These are phyloP conservation scores for Rhizophlyctis rosea DNA, from an alignment of 192 early-diverging fungal species.

Conservation along the genomic window DNA sequence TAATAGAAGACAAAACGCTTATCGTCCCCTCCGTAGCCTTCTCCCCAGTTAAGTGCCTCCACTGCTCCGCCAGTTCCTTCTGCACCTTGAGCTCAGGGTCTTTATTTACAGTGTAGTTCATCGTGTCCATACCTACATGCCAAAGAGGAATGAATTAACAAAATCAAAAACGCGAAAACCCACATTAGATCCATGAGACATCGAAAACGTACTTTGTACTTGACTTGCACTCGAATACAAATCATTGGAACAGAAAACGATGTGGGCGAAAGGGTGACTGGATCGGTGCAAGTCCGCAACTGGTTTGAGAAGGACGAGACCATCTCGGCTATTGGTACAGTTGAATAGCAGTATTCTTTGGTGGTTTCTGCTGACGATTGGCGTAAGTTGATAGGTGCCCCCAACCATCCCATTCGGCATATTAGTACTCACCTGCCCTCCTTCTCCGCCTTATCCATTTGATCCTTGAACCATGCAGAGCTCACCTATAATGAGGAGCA, in stretches of 20 bases:
- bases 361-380: not conserved
- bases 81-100: constrained; percentile 63
- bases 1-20: constrained; percentile 14
- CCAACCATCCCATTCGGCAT: too few relatives aligned
- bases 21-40: constrained; percentile 6
- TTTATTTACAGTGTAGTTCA: constrained; percentile 63
- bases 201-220: constrained; percentile 7
- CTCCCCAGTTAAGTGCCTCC: constrained; percentile 42
- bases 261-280: constrained; percentile 51
- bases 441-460: constrained; percentile 16
- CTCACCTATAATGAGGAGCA: constrained; percentile 32
- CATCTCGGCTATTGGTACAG: constrained; percentile 74
- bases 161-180: not conserved
- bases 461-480: constrained; percentile 48
- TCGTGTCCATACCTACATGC: constrained; percentile 49
- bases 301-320: constrained; percentile 59
- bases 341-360: constrained; percentile 76
- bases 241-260: constrained; percentile 79
- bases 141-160: constrained; percentile 1
- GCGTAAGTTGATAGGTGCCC: too few relatives aligned
- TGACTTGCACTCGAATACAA: constrained; percentile 22
- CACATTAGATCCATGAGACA: not conserved
- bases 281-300: constrained; percentile 46
- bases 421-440: too few relatives aligned
- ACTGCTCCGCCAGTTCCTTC: constrained; percentile 54